Evolutionary conservation across 345 rosid genomes (phyloP).

Genomic region (Psidium guajava): DNA sequence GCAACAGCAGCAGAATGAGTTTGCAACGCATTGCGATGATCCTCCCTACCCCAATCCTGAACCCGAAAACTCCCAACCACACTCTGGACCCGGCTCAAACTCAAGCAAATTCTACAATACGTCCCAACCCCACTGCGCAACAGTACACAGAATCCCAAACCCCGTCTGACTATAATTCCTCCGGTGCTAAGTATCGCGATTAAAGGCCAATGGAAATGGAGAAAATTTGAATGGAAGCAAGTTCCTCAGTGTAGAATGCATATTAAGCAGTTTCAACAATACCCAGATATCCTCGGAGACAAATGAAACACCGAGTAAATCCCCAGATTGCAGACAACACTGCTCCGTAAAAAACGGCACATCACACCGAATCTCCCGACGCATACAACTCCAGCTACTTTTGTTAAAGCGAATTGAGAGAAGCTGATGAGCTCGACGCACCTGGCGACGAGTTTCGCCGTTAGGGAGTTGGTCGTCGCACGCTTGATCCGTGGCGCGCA

Average conservation of each 20-base stretch:
- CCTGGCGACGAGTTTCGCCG: background rate
- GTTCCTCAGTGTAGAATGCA: background rate
- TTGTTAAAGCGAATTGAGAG: background rate
- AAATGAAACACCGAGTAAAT: too few relatives aligned
- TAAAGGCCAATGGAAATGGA: background rate
- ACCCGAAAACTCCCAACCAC: background rate
- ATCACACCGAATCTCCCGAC: background rate
- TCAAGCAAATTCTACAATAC: background rate
- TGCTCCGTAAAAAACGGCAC: background rate
- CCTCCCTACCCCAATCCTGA: background rate
- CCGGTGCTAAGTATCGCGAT: background rate
- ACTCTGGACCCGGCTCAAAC: background rate
- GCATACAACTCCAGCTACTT: background rate
- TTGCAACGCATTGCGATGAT: background rate
- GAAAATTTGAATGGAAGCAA: background rate
- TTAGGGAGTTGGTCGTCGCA: background rate
- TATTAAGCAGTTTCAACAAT: background rate
- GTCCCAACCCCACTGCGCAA: background rate
- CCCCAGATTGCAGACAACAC: background rate
- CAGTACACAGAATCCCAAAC: background rate
- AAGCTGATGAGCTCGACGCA: background rate
- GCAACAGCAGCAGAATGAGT: background rate
- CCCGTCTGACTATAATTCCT: background rate
- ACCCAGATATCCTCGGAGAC: too few relatives aligned
- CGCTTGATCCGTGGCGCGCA: background rate